Conservation (phyloP, 1,139 yeast species). For the Kurtzmaniella quercitrusa region DNA sequence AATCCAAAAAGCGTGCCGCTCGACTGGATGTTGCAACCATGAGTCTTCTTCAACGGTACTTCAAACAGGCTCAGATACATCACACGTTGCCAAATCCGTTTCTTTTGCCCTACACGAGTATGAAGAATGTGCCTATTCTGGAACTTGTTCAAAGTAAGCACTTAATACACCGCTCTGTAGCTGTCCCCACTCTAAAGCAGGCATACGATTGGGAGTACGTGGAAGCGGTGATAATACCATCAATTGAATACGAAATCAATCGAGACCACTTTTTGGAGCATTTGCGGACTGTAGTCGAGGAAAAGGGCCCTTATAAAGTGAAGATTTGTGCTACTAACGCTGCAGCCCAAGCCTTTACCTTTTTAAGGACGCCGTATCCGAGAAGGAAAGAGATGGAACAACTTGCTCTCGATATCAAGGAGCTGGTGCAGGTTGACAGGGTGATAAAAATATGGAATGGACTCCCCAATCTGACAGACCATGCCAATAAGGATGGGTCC, state of each 20-base stretch:
- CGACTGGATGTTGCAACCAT: slow-evolving; percentile 8
- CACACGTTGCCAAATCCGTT: slow-evolving; percentile 31
- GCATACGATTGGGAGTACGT: slow-evolving; percentile 35
- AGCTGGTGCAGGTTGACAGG: slow-evolving; percentile 22
- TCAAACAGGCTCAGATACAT: slow-evolving; percentile 25
- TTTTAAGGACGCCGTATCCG: slow-evolving; percentile 24
- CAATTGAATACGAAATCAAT: slow-evolving; percentile 34
- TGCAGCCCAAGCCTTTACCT: slow-evolving; percentile 29
- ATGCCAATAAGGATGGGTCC: slow-evolving; percentile 23
- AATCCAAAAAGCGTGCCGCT: slow-evolving; percentile 5
- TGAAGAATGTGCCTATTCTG: slow-evolving; percentile 8
- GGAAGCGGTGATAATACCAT: slow-evolving; percentile 32
- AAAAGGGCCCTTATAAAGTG: slow-evolving; percentile 37
- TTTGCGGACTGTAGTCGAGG: slow-evolving; percentile 17
- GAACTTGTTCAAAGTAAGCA: slow-evolving; percentile 6
- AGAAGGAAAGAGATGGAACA: slow-evolving; percentile 16
- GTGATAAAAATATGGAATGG: slow-evolving; percentile 27
- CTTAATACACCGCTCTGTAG: slow-evolving; percentile 19
- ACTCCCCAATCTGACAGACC: slow-evolving; percentile 8
- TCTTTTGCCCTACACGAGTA: slow-evolving; percentile 26
- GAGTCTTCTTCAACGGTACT: slow-evolving; percentile 20
- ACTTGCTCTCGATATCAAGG: slow-evolving; percentile 30
- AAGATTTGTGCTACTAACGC: slow-evolving; percentile 26
- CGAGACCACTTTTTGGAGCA: slow-evolving; percentile 19
- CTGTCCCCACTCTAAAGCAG: slow-evolving; percentile 13